Evolutionary conservation across 2,329 filamentous ascomycete genomes (phyloP).

Genomic region (Epichloe festucae): DNA sequence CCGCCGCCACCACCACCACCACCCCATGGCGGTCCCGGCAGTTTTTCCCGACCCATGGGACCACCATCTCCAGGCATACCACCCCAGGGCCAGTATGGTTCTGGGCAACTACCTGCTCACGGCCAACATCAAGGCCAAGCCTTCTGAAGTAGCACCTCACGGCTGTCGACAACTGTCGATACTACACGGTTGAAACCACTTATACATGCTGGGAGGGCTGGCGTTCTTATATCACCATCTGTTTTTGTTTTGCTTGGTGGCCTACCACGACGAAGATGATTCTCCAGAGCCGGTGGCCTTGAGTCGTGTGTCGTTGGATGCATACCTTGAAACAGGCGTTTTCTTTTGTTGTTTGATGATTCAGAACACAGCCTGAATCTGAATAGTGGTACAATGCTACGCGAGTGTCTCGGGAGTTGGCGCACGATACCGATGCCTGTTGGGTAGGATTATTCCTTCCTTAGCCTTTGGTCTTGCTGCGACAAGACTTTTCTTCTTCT

Average conservation of each 20-base stretch:
- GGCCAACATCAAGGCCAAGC: constrained; percentile 25
- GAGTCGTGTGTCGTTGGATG: not conserved
- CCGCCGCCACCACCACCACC: constrained; percentile 4
- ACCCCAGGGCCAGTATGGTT: constrained; percentile 19
- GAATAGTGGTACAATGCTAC: not conserved
- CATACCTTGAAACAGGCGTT: constrained; percentile 3
- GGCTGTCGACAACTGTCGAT: not conserved
- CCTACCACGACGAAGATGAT: not conserved
- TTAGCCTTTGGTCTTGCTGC: not conserved
- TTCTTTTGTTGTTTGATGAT: constrained; percentile 2
- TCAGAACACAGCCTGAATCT: not conserved
- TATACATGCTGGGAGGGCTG: not conserved
- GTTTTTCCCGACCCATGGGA: constrained; percentile 22
- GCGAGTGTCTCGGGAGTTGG: not conserved
- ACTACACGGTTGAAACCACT: not conserved
- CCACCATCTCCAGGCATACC: constrained; percentile 16
- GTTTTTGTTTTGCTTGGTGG: not conserved
- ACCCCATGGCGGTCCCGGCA: constrained; percentile 13
- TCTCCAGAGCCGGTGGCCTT: not conserved
- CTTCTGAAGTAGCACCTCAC: constrained; percentile 13
- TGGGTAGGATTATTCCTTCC: not conserved
- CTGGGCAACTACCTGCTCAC: constrained; percentile 10
- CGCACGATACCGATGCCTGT: not conserved
- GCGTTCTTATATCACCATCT: not conserved
- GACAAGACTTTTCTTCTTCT: not conserved